Evolutionary conservation across 805 yeast genomes (phyloP).

Genomic region (Geotrichum ghanense): DNA sequence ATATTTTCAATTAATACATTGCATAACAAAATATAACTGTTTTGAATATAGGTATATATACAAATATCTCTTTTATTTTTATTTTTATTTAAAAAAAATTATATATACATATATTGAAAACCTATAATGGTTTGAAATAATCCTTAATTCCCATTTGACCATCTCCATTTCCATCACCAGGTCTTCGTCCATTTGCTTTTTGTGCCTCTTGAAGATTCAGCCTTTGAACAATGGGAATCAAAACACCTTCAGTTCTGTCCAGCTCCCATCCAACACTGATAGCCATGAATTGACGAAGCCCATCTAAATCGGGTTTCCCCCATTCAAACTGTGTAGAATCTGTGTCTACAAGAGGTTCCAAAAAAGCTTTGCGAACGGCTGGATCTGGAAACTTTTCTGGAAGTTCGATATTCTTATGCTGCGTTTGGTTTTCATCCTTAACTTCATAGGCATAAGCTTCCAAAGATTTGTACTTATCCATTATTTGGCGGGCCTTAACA

Average conservation of each 20-base stretch:
- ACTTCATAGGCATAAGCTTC: conserved; percentile 33
- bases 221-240: conserved; percentile 75
- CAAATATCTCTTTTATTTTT: too few relatives aligned
- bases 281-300: conserved; percentile 57
- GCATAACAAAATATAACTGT: too few relatives aligned
- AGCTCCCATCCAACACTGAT: conserved; percentile 70
- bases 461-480: conserved; percentile 63
- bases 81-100: too few relatives aligned
- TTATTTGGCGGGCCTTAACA: conserved; percentile 77
- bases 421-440: conserved; percentile 29
- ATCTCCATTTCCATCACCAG: neutral
- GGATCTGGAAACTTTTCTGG: conserved; percentile 60
- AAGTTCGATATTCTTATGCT: conserved; percentile 44
- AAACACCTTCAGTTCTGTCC: conserved; percentile 63
- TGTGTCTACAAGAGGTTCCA: conserved; percentile 70
- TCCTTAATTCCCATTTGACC: neutral
- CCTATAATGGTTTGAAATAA: neutral
- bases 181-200: too few relatives aligned
- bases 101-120: neutral
- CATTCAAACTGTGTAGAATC: conserved; percentile 72
- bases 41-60: too few relatives aligned
- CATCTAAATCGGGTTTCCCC: conserved; percentile 84
- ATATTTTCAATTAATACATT: too few relatives aligned
- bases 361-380: conserved; percentile 61
- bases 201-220: conserved; percentile 36